phyloP scores from a whole-genome alignment of 805 yeast genomes.

The Saturnispora hagleri region DNA sequence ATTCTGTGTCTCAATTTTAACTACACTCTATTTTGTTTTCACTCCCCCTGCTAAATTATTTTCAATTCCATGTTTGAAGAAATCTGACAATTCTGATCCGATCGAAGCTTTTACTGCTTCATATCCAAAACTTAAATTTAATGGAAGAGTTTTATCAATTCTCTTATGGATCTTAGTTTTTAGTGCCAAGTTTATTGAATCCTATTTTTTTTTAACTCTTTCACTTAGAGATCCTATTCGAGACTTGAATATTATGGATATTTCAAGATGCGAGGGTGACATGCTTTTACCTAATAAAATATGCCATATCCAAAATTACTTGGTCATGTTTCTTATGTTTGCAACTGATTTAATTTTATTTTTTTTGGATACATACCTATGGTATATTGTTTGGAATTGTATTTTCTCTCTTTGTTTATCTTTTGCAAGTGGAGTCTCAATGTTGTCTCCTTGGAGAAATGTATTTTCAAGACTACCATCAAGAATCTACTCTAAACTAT shows the following conservation, averaged over 20 bases:
- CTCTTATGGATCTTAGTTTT: conserved; percentile 41
- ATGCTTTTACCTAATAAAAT: conserved; percentile 31
- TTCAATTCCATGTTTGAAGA: conserved; percentile 16
- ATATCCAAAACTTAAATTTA: conserved; percentile 32
- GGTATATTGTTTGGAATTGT: conserved; percentile 52
- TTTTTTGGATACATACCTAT: conserved; percentile 46
- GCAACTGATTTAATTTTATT: conserved; percentile 40
- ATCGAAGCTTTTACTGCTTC: conserved; percentile 35
- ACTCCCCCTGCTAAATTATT: conserved; percentile 30
- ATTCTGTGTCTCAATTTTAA: conserved; percentile 33
- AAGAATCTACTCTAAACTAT: conserved; percentile 39
- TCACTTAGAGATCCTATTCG: conserved; percentile 44
- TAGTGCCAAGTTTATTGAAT: conserved; percentile 41
- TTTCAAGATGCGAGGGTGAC: conserved; percentile 38
- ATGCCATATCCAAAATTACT: conserved; percentile 34
- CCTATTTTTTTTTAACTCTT: conserved; percentile 44
- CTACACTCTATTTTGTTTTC: conserved; percentile 35
- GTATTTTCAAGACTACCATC: conserved; percentile 43
- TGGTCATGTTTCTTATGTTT: conserved; percentile 33
- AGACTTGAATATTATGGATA: conserved; percentile 36
- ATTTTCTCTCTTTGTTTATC: conserved; percentile 40
- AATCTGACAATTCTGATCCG: conserved; percentile 24
- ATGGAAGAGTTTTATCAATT: conserved; percentile 33
- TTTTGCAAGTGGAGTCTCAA: conserved; percentile 43
- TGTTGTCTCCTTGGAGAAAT: conserved; percentile 52